Evolutionary conservation across 176 grass and related monocot genomes (phyloP), one percentile per base, ranked within the genome.

Genomic region (Ananas comosus): DNA sequence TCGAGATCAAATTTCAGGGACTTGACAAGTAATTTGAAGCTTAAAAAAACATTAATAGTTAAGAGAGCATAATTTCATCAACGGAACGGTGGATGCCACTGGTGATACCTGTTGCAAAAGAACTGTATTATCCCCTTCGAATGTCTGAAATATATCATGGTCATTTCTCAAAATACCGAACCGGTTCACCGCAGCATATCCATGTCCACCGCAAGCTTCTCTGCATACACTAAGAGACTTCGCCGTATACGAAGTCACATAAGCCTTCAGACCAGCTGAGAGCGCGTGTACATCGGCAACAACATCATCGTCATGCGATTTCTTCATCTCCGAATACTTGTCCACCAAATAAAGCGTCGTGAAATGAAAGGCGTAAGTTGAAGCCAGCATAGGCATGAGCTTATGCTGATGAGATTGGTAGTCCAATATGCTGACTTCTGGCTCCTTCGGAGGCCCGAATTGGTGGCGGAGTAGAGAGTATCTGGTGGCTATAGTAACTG

Each of bases 131-230:
- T 99, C 94, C 33, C 94, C 94, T 83, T 99, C 94, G 75, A 99
- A 99, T 17, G 94, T 99, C 72, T 99, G 94, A 76, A 99, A 99
- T 85, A 99, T 99, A 78, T 99, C 94, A 84, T 99, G 94, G 80
- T 99, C 94, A 77, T 88, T 93, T 33, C 94, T 78, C 65, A 99
- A 68, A 58, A 74, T 77, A 57, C 94, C 94, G 68, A 97, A 99
- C 13, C 82, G 89, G 78, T 99, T 99, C 66, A 99, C 89, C 9
- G 94, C 94, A 64, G 94, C 94, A 79, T 99, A 99, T 12, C 94
- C 94, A 90, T 97, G 94, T 50, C 94, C 94, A 29, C 94, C 89
- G 6, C 94, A 97, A 6, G 94, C 81, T 76, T 97, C 94, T 51
- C 89, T 80, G 77, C 94, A 97, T 56, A 68, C 83, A 68, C 94